These are phyloP conservation scores for Polytrichum formosum DNA, from an alignment of 225 moss, liverwort and hornwort species.

Conservation along the genomic window DNA sequence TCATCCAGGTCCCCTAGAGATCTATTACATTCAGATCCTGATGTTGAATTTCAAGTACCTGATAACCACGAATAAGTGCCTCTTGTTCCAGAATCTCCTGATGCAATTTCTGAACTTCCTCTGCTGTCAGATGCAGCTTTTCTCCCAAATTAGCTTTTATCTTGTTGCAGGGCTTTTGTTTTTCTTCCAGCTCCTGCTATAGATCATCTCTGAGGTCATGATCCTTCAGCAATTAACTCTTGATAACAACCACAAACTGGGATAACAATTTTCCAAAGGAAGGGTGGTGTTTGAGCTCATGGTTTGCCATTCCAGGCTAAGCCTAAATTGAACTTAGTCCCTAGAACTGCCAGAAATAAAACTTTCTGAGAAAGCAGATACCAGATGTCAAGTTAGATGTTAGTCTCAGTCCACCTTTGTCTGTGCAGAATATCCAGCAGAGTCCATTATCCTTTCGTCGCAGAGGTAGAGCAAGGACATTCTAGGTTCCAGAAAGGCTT, in stretches of 20 bases:
- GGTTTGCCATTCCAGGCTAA: too few relatives aligned
- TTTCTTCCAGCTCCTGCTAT: constrained; percentile 46
- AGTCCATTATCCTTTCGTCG: not conserved
- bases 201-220: not conserved
- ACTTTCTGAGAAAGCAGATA: too few relatives aligned
- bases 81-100: constrained; percentile 59
- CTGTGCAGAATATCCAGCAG: not conserved
- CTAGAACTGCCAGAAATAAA: too few relatives aligned
- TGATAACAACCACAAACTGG: constrained; percentile 1
- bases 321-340: too few relatives aligned
- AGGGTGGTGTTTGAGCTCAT: too few relatives aligned
- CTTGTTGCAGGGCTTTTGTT: constrained; percentile 37
- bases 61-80: constrained; percentile 59
- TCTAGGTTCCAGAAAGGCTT: too few relatives aligned
- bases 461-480: too few relatives aligned
- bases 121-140: constrained; percentile 34
- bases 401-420: too few relatives aligned
- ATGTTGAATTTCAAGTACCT: constrained; percentile 20
- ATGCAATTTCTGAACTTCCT: constrained; percentile 40
- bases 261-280: not conserved
- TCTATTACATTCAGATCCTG: too few relatives aligned
- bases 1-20: too few relatives aligned
- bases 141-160: constrained; percentile 42
- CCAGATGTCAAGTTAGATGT: too few relatives aligned
- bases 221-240: not conserved